Percentiles rank a stretch among this genome's conserved stretches.
Conservation (phyloP, 148 eudicot species). For the Oxyria digyna region DNA sequence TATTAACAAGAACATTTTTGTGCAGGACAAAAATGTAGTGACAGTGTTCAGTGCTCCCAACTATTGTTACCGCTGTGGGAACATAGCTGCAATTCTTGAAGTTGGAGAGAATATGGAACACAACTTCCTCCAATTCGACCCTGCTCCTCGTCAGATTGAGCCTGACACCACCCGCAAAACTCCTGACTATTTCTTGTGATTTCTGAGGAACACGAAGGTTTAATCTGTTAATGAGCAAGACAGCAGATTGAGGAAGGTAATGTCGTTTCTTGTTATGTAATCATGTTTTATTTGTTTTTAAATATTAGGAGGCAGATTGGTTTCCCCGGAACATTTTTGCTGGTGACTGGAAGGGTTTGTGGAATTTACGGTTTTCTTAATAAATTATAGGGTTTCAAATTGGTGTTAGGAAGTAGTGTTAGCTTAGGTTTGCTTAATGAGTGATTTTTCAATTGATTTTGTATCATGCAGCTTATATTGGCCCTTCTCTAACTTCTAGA, state of each 20-base stretch:
- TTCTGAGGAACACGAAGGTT: constrained; percentile 7
- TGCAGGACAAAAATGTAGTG: constrained; percentile 24
- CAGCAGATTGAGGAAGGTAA: constrained; percentile 6
- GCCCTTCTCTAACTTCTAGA: neutral
- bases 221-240: constrained; percentile 6
- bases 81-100: constrained; percentile 25
- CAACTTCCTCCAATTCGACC: constrained; percentile 23
- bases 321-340: constrained; percentile 8
- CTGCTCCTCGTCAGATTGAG: constrained; percentile 17
- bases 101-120: constrained; percentile 21
- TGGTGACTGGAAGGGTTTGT: constrained; percentile 6
- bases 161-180: constrained; percentile 14
- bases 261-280: constrained; percentile 1
- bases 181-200: constrained; percentile 11
- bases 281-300: constrained; percentile 1
- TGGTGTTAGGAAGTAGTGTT: constrained; percentile 5
- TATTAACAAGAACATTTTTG: neutral
- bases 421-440: neutral
- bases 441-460: neutral
- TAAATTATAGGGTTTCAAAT: constrained; percentile 8
- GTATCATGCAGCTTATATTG: neutral
- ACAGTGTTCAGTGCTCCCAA: constrained; percentile 28
- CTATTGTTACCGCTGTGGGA: constrained; percentile 26
- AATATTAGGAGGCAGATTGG: constrained; percentile 12
- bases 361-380: constrained; percentile 1